A percentile compares a stretch with the other conserved stretches of the same genome.
Evolutionary conservation across 2,329 filamentous ascomycete species (phyloP).

Genomic region (Thyridium curvatum): DNA sequence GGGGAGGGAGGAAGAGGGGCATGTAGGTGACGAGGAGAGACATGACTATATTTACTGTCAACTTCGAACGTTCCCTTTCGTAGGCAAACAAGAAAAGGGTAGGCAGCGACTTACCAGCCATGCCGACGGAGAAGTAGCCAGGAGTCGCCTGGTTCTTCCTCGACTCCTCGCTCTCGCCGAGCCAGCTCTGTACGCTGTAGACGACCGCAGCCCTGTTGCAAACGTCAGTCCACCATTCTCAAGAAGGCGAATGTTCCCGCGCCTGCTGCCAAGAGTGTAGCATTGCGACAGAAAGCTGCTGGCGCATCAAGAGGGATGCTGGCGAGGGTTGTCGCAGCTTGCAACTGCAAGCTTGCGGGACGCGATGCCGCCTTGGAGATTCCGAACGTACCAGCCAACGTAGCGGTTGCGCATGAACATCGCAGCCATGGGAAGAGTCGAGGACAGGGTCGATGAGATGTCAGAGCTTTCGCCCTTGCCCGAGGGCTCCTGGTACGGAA

Average conservation of each 20-base stretch:
- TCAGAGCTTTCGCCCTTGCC: constrained; percentile 60
- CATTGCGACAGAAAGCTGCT: too few species aligned
- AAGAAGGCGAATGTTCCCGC: too few species aligned
- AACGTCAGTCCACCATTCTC: background rate
- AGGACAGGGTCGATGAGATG: constrained; percentile 63
- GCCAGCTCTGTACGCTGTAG: constrained; percentile 70
- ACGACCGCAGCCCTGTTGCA: constrained; percentile 60
- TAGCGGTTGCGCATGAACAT: constrained; percentile 91
- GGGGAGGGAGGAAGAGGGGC: constrained; percentile 25
- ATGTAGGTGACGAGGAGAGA: constrained; percentile 28
- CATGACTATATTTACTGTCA: constrained; percentile 18
- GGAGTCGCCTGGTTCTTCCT: constrained; percentile 63
- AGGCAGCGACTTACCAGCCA: constrained; percentile 19
- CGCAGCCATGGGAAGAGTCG: constrained; percentile 89
- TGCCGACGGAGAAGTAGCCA: constrained; percentile 28
- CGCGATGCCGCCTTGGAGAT: too few species aligned
- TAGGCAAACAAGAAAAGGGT: background rate
- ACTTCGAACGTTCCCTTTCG: constrained; percentile 2
- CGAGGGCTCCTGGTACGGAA: constrained; percentile 77
- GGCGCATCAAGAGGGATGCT: too few species aligned
- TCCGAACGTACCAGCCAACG: constrained; percentile 50
- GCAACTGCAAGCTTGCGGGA: background rate
- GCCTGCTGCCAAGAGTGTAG: too few species aligned
- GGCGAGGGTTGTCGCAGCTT: too few species aligned
- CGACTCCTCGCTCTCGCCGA: constrained; percentile 65